These are phyloP conservation scores for Casaregolazyma lundiana DNA, from an alignment of 1,139 yeast species.

Conservation along the genomic window DNA sequence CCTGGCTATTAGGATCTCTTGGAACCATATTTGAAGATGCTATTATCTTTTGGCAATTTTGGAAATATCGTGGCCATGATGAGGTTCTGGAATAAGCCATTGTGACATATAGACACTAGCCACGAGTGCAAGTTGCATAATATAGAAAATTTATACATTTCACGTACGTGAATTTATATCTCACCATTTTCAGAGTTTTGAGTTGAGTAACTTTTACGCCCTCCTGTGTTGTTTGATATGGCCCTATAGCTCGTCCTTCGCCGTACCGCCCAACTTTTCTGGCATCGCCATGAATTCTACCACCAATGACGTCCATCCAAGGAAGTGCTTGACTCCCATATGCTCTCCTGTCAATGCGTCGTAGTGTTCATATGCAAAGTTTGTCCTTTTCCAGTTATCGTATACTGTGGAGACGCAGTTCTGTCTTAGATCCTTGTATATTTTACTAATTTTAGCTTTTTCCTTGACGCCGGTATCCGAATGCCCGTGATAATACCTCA, in stretches of 20 bases:
- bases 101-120: background rate
- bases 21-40: constrained; percentile 70
- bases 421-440: constrained; percentile 55
- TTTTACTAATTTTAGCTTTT: constrained; percentile 38
- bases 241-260: background rate
- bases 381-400: constrained; percentile 66
- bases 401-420: constrained; percentile 68
- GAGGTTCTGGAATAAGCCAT: constrained; percentile 1
- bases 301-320: constrained; percentile 91
- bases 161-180: background rate
- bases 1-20: constrained; percentile 71
- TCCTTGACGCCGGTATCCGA: constrained; percentile 27
- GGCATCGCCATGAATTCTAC: constrained; percentile 82
- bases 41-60: constrained; percentile 61
- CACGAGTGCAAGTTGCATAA: background rate
- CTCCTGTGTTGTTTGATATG: background rate
- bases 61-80: constrained; percentile 38
- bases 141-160: background rate
- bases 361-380: constrained; percentile 90
- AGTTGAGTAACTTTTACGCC: background rate
- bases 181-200: background rate
- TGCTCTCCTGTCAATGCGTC: constrained; percentile 71
- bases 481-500: constrained; percentile 47
- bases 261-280: constrained; percentile 29
- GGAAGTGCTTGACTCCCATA: constrained; percentile 80